These are phyloP conservation scores for Suillus alpinus DNA, from an alignment of 768 basidiomycete species.

Conservation along the genomic window DNA sequence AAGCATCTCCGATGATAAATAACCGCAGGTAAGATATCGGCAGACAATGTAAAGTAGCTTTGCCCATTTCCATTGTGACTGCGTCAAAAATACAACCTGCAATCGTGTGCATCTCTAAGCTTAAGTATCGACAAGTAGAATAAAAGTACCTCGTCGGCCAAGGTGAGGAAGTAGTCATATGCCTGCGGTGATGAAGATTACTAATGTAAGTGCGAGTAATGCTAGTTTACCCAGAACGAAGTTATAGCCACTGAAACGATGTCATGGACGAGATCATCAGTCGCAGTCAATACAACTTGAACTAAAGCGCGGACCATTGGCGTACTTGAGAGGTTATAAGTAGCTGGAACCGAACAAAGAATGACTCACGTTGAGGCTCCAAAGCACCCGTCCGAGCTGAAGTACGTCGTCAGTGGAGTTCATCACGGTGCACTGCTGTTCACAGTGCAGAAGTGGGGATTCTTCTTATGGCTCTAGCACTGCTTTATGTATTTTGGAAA, in stretches of 20 bases:
- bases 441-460: not conserved
- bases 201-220: not conserved
- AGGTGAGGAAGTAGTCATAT: slow-evolving; percentile 3
- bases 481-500: not conserved
- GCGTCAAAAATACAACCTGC: not conserved
- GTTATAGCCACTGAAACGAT: not conserved
- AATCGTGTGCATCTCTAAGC: not conserved
- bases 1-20: not conserved
- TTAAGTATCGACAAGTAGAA: not conserved
- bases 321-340: not conserved
- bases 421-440: not conserved
- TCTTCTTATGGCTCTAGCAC: not conserved
- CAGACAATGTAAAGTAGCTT: slow-evolving; percentile 11
- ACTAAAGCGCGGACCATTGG: not conserved
- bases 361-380: not conserved
- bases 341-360: not conserved
- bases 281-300: not conserved
- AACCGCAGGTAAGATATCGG: slow-evolving; percentile 3
- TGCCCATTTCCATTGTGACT: not conserved
- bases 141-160: slow-evolving; percentile 2
- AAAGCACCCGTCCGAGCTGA: not conserved
- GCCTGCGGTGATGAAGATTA: not conserved
- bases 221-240: not conserved
- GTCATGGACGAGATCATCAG: not conserved
- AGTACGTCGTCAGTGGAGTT: no score